Evolutionary conservation across 129 eudicot genomes (phyloP).

Genomic region (Pseudognaphalium luteoalbum): DNA sequence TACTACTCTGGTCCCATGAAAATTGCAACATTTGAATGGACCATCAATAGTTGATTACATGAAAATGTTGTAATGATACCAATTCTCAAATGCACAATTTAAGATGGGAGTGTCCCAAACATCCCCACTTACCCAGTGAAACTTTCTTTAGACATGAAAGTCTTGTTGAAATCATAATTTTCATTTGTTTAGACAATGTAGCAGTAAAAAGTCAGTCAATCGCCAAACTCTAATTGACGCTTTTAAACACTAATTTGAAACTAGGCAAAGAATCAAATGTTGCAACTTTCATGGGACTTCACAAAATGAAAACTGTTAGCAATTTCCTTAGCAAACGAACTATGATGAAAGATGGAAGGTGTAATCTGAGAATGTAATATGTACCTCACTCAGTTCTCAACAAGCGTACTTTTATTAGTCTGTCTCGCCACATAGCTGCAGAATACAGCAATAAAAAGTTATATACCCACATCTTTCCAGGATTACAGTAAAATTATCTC

Average conservation of each 20-base stretch:
- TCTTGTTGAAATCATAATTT: neutral
- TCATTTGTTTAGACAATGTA: neutral
- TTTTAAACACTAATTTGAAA: neutral
- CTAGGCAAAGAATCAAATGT: neutral
- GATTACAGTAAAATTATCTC: neutral
- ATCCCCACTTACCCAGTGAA: neutral
- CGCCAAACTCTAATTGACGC: neutral
- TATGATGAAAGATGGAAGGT: neutral
- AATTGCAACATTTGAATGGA: neutral
- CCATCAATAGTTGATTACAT: neutral
- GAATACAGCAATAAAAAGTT: constrained; percentile 7
- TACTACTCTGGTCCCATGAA: neutral
- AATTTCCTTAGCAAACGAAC: neutral
- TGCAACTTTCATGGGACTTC: constrained; percentile 12
- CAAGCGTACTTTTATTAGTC: constrained; percentile 47
- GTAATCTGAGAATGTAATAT: neutral
- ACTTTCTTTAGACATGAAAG: too few species aligned
- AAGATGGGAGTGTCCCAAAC: neutral
- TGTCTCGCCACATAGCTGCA: constrained; percentile 73
- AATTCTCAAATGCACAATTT: too few species aligned
- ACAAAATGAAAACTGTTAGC: neutral
- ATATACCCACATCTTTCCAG: constrained; percentile 4
- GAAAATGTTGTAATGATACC: neutral
- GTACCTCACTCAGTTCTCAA: constrained; percentile 32
- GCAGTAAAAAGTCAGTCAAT: neutral